These are phyloP conservation scores for Sonneratia caseolaris DNA, from an alignment of 345 rosid species.

Conservation along the genomic window DNA sequence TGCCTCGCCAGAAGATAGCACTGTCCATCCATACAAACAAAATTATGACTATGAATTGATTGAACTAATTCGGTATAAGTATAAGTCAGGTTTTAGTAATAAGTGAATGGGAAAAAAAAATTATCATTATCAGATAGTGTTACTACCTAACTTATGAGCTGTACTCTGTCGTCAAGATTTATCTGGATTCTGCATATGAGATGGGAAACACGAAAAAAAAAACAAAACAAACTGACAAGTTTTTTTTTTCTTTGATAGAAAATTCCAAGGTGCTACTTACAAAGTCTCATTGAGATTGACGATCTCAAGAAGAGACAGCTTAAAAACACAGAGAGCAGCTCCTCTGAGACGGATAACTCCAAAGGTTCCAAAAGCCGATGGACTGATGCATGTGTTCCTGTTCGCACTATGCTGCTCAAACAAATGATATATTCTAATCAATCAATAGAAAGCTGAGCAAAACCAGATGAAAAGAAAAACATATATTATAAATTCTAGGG, in stretches of 20 bases:
- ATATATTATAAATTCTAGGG: background rate
- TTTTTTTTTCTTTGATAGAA: background rate
- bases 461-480: background rate
- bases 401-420: background rate
- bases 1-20: constrained; percentile 1
- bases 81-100: too few relatives aligned
- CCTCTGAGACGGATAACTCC: constrained; percentile 19
- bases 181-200: too few relatives aligned
- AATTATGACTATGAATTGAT: background rate
- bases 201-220: too few relatives aligned
- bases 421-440: background rate
- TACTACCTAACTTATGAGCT: too few relatives aligned
- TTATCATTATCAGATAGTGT: too few relatives aligned
- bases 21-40: constrained; percentile 2
- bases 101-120: too few relatives aligned
- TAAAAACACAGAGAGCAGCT: constrained; percentile 29
- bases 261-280: background rate
- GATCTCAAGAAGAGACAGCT: constrained; percentile 51
- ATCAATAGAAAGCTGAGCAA: background rate
- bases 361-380: constrained; percentile 7
- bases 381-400: constrained; percentile 5
- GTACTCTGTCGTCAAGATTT: too few relatives aligned
- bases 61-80: too few relatives aligned
- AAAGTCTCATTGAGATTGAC: constrained; percentile 6
- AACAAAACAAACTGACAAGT: background rate